Evolutionary conservation across 176 grass and related monocot species (phyloP).

Genomic region (Chrysopogon serrulatus): DNA sequence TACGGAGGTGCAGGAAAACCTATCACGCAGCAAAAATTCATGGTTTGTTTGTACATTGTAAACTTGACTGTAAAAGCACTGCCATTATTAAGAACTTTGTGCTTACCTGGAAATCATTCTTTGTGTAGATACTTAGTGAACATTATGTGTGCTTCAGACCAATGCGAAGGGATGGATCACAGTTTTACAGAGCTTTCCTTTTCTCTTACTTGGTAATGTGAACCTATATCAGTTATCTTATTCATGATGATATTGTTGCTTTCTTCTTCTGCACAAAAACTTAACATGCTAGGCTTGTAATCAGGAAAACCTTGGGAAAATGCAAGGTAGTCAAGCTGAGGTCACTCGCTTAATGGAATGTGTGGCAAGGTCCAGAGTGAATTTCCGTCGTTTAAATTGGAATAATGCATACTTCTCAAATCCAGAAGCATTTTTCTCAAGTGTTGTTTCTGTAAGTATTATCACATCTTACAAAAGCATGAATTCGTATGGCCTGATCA

Average conservation of each 20-base stretch:
- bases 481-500: background rate
- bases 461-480: background rate
- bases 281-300: background rate
- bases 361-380: background rate
- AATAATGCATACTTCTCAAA: background rate
- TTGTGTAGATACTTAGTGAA: background rate
- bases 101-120: background rate
- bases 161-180: background rate
- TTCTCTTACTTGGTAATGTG: constrained; percentile 20
- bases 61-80: background rate
- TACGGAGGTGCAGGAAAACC: background rate
- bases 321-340: background rate
- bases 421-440: constrained; percentile 3
- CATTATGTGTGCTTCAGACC: background rate
- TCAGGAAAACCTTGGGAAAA: background rate
- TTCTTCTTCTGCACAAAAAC: background rate
- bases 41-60: background rate
- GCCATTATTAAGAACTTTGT: background rate
- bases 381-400: background rate
- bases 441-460: background rate
- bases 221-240: background rate
- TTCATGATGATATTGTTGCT: background rate
- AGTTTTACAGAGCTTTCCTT: constrained; percentile 16
- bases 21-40: background rate
- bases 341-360: background rate